phyloP scores from a whole-genome alignment of 2,329 filamentous ascomycete genomes.

The Ophiostoma sp. region DNA sequence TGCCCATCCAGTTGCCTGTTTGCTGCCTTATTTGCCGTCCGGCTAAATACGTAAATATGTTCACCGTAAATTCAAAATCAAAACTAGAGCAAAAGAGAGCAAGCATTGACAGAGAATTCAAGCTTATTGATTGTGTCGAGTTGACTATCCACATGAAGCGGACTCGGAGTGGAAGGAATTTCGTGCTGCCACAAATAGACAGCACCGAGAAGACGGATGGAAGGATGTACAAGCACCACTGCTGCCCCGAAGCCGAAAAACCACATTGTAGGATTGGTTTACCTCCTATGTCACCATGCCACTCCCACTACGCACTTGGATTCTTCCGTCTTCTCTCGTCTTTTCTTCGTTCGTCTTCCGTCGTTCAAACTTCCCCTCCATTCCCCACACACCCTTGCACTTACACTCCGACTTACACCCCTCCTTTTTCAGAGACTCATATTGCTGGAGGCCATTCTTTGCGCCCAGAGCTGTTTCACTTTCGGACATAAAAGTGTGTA shows the following conservation, averaged over 20 bases:
- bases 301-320: background rate
- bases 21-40: background rate
- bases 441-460: too few relatives aligned
- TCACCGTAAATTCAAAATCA: background rate
- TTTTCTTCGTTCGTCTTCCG: background rate
- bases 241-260: background rate
- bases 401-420: slow-evolving; percentile 10
- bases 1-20: background rate
- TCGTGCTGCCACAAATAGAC: too few relatives aligned
- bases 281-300: background rate
- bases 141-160: background rate
- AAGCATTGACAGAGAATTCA: background rate
- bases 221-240: background rate
- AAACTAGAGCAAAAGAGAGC: background rate
- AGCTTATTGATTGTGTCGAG: background rate
- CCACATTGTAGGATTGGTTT: background rate
- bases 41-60: background rate
- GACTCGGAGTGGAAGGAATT: slow-evolving; percentile 1
- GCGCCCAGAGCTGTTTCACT: background rate
- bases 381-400: slow-evolving; percentile 19
- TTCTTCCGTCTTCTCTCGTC: background rate
- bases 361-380: background rate
- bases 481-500: background rate
- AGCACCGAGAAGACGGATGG: background rate
- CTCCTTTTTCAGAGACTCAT: background rate